A percentile compares a stretch with the other conserved stretches of the same genome.
Evolutionary conservation across 352 stramenopile genomes (phyloP).

Genomic region (Phytopythium sindhum): DNA sequence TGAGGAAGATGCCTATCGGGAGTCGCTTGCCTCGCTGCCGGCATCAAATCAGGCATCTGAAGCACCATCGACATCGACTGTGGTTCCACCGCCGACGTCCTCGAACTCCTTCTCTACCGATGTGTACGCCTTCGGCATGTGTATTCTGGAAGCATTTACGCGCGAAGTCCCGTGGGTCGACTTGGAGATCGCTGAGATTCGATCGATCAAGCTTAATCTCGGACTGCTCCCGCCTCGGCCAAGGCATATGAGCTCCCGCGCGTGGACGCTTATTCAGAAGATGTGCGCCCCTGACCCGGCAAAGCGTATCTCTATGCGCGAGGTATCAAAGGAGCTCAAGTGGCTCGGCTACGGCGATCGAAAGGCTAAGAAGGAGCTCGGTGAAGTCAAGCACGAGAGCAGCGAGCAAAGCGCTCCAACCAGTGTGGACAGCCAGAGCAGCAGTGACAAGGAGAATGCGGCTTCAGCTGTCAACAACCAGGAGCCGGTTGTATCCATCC

Average conservation of each 20-base stretch:
- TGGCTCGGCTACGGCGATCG: conserved; percentile 41
- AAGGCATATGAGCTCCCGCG: conserved; percentile 30
- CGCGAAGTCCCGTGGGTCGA: conserved; percentile 42
- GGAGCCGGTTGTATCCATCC: not conserved
- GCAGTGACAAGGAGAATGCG: conserved; percentile 15
- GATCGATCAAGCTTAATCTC: conserved; percentile 50
- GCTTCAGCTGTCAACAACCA: not conserved
- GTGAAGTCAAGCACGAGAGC: conserved; percentile 10
- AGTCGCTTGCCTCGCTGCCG: conserved; percentile 23
- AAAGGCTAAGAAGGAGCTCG: conserved; percentile 8
- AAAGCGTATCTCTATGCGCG: conserved; percentile 39
- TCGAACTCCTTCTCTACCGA: conserved; percentile 43
- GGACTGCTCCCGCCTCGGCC: conserved; percentile 49
- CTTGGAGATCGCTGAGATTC: conserved; percentile 42
- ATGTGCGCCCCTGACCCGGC: conserved; percentile 57
- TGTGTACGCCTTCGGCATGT: conserved; percentile 80
- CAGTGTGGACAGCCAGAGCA: conserved; percentile 12
- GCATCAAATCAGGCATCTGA: conserved; percentile 11
- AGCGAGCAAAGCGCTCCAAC: conserved; percentile 15
- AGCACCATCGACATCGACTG: conserved; percentile 11
- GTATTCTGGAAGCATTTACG: conserved; percentile 64
- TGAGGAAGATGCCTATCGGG: conserved; percentile 27
- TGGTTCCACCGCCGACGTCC: conserved; percentile 11
- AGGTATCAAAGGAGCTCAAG: conserved; percentile 46
- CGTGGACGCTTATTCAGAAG: conserved; percentile 56